A percentile compares a stretch with the other conserved stretches of the same genome.
phyloP scores from a whole-genome alignment of 768 basidiomycete genomes.

The Glaciozyma antarctica region DNA sequence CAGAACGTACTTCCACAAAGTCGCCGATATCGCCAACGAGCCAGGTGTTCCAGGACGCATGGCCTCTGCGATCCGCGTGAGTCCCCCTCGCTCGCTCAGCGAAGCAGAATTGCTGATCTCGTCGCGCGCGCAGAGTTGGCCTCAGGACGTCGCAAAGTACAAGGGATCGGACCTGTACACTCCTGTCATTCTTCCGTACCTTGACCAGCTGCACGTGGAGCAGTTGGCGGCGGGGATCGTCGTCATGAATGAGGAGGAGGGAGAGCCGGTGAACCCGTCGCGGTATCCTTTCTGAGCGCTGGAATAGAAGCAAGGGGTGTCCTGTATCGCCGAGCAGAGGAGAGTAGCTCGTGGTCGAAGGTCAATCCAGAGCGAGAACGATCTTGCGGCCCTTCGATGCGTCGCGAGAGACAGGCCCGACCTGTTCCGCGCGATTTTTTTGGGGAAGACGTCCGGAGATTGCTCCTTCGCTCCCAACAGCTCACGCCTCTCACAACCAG shows the following conservation, averaged over 20 bases:
- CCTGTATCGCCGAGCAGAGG: not conserved
- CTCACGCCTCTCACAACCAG: too few relatives aligned
- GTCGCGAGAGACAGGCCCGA: too few relatives aligned
- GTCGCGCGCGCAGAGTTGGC: constrained; percentile 46
- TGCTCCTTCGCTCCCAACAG: too few relatives aligned
- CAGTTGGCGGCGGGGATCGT: constrained; percentile 37
- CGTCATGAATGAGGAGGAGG: constrained; percentile 5
- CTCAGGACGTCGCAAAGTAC: constrained; percentile 51
- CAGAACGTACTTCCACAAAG: constrained; percentile 17
- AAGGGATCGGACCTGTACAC: constrained; percentile 34
- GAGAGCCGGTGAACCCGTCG: not conserved
- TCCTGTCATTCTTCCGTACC: constrained; percentile 39
- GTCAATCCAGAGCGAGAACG: too few relatives aligned
- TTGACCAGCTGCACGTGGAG: constrained; percentile 40
- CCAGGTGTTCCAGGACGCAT: constrained; percentile 54
- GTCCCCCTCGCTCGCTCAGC: not conserved
- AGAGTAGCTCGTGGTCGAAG: not conserved
- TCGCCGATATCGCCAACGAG: constrained; percentile 49
- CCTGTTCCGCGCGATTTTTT: too few relatives aligned
- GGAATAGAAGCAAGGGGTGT: not conserved
- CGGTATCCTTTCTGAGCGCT: not conserved
- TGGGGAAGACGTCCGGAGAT: too few relatives aligned
- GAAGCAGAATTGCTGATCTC: not conserved
- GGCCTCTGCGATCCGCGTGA: constrained; percentile 48
- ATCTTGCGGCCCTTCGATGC: too few relatives aligned